Conservation (phyloP, 768 basidiomycete species). For the Hygrocybe punicea region DNA sequence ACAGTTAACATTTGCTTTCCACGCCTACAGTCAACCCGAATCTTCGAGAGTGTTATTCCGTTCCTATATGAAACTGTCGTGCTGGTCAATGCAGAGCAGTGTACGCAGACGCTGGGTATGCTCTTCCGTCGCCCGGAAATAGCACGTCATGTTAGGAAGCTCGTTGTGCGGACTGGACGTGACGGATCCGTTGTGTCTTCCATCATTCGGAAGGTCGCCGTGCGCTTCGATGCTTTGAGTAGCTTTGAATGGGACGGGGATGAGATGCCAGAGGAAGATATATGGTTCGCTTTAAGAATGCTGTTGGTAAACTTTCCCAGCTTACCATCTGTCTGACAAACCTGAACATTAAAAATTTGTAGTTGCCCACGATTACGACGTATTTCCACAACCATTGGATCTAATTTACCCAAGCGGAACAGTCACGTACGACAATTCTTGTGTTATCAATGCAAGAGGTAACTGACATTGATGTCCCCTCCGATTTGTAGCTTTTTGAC, state of each 20-base stretch:
- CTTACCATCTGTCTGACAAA: not conserved
- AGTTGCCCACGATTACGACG: slow-evolving; percentile 67
- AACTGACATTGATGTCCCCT: slow-evolving; percentile 3
- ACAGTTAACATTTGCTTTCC: not conserved
- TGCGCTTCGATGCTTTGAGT: slow-evolving; percentile 57
- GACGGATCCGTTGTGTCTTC: slow-evolving; percentile 42
- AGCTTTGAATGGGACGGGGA: slow-evolving; percentile 73
- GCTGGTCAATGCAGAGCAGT: slow-evolving; percentile 57
- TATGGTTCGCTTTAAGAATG: slow-evolving; percentile 72
- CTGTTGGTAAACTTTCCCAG: slow-evolving; percentile 43
- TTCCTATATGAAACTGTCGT: slow-evolving; percentile 58
- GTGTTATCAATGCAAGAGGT: not conserved
- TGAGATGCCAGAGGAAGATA: slow-evolving; percentile 61
- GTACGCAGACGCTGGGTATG: slow-evolving; percentile 62
- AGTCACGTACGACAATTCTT: slow-evolving; percentile 54
- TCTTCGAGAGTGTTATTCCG: slow-evolving; percentile 52
- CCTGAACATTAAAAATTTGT: not conserved
- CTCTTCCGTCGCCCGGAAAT: slow-evolving; percentile 51
- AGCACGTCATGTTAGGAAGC: slow-evolving; percentile 63
- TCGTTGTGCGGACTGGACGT: slow-evolving; percentile 46
- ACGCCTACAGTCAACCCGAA: slow-evolving; percentile 46
- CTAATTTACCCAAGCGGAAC: slow-evolving; percentile 50
- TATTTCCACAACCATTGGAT: slow-evolving; percentile 61
- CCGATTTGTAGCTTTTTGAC: slow-evolving; percentile 61
- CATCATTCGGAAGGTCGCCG: slow-evolving; percentile 50